Conservation (phyloP, 2,329 filamentous ascomycete species). For the Beauveria varroae region DNA sequence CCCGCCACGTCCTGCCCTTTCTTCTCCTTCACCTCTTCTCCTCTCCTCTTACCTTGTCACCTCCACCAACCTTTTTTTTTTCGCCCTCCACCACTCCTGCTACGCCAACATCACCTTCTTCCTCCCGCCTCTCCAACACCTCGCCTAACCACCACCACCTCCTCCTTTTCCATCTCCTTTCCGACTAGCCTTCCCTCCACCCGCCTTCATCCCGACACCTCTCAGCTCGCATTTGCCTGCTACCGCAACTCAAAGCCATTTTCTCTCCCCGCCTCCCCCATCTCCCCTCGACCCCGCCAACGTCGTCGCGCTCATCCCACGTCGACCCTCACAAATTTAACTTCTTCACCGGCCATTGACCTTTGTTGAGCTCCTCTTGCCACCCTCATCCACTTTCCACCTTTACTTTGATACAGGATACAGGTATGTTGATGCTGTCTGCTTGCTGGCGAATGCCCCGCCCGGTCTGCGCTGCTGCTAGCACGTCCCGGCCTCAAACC, state of each 20-base stretch:
- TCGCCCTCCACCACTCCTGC: slow-evolving; percentile 19
- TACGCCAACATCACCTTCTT: slow-evolving; percentile 17
- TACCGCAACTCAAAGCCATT: slow-evolving; percentile 13
- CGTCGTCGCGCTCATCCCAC: slow-evolving; percentile 10
- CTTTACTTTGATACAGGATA: background rate
- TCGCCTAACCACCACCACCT: slow-evolving; percentile 17
- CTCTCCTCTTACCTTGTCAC: slow-evolving; percentile 16
- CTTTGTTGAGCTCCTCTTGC: slow-evolving; percentile 6
- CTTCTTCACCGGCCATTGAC: slow-evolving; percentile 21
- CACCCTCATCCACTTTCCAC: background rate
- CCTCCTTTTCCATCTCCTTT: slow-evolving; percentile 12
- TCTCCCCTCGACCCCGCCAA: slow-evolving; percentile 20
- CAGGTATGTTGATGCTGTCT: slow-evolving; percentile 4
- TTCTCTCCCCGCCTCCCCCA: slow-evolving; percentile 15
- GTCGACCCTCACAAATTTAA: slow-evolving; percentile 1
- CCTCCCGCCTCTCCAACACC: slow-evolving; percentile 17
- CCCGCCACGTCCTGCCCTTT: slow-evolving; percentile 2
- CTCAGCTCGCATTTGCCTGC: slow-evolving; percentile 12
- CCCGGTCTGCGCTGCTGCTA: background rate
- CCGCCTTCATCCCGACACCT: slow-evolving; percentile 12
- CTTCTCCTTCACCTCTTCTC: slow-evolving; percentile 27
- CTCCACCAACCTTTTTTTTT: slow-evolving; percentile 19
- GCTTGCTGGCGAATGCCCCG: background rate
- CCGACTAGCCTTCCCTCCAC: slow-evolving; percentile 17
- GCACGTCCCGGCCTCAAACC: background rate